phyloP scores from a whole-genome alignment of 1,284 basidiomycete species.

The Cutaneotrichosporon dermatis region DNA sequence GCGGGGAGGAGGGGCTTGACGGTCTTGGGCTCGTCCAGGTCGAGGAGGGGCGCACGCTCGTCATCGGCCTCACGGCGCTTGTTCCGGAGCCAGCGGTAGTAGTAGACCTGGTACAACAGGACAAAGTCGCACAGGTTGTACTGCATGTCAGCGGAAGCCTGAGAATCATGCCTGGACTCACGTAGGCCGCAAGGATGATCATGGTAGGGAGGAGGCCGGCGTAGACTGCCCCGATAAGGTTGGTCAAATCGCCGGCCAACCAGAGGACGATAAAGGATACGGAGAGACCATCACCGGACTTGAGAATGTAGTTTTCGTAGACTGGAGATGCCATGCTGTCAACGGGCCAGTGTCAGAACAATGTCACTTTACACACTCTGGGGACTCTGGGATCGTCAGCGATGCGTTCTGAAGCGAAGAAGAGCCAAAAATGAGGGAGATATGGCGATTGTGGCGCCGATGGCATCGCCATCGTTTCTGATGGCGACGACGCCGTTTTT shows the following conservation, averaged over 20 bases:
- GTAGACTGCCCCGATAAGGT: slow-evolving; percentile 68
- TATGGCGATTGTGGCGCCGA: too few species aligned
- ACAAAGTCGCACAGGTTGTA: slow-evolving; percentile 80
- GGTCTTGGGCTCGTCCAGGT: slow-evolving; percentile 19
- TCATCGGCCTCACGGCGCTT: slow-evolving; percentile 28
- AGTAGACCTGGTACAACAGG: slow-evolving; percentile 81
- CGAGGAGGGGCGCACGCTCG: slow-evolving; percentile 54
- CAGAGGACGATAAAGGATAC: slow-evolving; percentile 76
- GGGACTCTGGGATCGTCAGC: slow-evolving; percentile 13
- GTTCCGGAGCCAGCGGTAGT: slow-evolving; percentile 61
- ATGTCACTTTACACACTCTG: slow-evolving; percentile 23
- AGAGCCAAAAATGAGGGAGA: too few species aligned
- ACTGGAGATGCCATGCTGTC: slow-evolving; percentile 54
- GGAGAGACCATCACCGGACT: slow-evolving; percentile 90
- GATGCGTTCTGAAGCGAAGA: too few species aligned
- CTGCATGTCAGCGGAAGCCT: slow-evolving; percentile 50
- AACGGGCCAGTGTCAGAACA: slow-evolving; percentile 12
- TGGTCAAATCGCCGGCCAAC: slow-evolving; percentile 76
- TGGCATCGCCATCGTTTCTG: too few species aligned
- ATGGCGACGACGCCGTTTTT: too few species aligned
- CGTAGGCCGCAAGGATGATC: slow-evolving; percentile 77
- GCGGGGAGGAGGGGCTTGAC: slow-evolving; percentile 43
- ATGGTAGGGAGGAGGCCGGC: slow-evolving; percentile 78
- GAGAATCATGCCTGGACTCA: slow-evolving; percentile 50
- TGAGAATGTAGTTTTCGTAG: slow-evolving; percentile 76